Conservation (phyloP, 495 filamentous ascomycete genomes). For the Ramalina intermedia region DNA sequence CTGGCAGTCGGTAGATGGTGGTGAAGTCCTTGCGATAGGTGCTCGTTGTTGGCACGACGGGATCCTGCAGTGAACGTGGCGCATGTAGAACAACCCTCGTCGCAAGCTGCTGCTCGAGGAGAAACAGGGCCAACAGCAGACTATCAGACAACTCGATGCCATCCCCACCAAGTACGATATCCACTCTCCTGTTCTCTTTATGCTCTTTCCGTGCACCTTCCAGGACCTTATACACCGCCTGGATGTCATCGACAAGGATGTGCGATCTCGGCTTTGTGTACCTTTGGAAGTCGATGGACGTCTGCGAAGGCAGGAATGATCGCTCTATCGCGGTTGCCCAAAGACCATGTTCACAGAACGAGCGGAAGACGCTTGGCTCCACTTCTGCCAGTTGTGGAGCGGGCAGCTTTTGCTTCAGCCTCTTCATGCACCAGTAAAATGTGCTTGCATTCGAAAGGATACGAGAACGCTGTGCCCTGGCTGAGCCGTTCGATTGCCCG, state of each 20-base stretch:
- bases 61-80: no score
- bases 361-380: slow-evolving; percentile 64
- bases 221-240: slow-evolving; percentile 55
- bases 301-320: slow-evolving; percentile 76
- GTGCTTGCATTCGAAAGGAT: no score
- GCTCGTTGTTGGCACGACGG: no score
- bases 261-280: slow-evolving; percentile 74
- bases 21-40: no score
- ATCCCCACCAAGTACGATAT: slow-evolving; percentile 91
- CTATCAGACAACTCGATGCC: slow-evolving; percentile 96
- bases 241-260: slow-evolving; percentile 74
- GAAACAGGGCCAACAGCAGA: slow-evolving; percentile 75
- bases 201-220: slow-evolving; percentile 36
- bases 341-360: slow-evolving; percentile 94
- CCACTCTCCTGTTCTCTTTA: slow-evolving; percentile 57
- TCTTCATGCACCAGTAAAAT: no score
- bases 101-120: slow-evolving; percentile 67
- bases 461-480: no score
- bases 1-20: no score
- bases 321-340: slow-evolving; percentile 98
- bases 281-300: slow-evolving; percentile 93
- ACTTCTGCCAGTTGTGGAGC: slow-evolving; percentile 46
- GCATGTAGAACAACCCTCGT: slow-evolving; percentile 80
- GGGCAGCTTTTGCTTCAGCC: no score
- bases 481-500: no score